Evolutionary conservation across 1,284 basidiomycete genomes (phyloP).

Genomic region (Cutaneotrichosporon sp.): DNA sequence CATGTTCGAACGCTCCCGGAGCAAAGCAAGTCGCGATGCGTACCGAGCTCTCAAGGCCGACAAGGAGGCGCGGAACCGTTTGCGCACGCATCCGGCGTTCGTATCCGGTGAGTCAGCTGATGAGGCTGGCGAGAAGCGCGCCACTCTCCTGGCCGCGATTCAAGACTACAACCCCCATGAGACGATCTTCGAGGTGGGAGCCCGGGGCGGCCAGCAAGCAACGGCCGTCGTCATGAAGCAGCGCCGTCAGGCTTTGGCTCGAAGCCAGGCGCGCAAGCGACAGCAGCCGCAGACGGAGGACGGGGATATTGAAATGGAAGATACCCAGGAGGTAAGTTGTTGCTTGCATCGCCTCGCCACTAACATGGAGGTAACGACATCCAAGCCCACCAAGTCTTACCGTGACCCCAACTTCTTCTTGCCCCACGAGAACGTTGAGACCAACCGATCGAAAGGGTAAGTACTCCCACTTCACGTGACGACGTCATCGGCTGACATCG

Average conservation of each 20-base stretch:
- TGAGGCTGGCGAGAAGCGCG: constrained; percentile 9
- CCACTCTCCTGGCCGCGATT: constrained; percentile 67
- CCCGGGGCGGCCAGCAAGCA: constrained; percentile 64
- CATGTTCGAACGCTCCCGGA: constrained; percentile 92
- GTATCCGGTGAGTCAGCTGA: not conserved
- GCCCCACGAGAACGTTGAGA: constrained; percentile 84
- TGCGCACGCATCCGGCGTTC: constrained; percentile 14
- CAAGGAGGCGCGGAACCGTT: not conserved
- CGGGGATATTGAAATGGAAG: not conserved
- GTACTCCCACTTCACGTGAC: constrained; percentile 27
- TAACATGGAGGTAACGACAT: not conserved
- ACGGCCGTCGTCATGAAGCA: constrained; percentile 83
- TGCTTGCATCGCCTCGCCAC: not conserved
- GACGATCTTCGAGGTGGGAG: constrained; percentile 89
- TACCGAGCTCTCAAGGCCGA: constrained; percentile 55
- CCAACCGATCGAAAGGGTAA: constrained; percentile 84
- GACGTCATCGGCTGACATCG: not conserved
- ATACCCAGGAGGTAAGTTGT: not conserved
- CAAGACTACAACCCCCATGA: constrained; percentile 82
- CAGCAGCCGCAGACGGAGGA: not conserved
- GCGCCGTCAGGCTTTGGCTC: constrained; percentile 57
- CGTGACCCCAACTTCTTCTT: constrained; percentile 88
- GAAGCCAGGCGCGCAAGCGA: constrained; percentile 1
- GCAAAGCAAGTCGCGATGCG: constrained; percentile 81
- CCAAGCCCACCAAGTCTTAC: constrained; percentile 53